A percentile compares a stretch with the other conserved stretches of the same genome.
Evolutionary conservation across 2,329 filamentous ascomycete species (phyloP).

Genomic region (Fusarium concolor): DNA sequence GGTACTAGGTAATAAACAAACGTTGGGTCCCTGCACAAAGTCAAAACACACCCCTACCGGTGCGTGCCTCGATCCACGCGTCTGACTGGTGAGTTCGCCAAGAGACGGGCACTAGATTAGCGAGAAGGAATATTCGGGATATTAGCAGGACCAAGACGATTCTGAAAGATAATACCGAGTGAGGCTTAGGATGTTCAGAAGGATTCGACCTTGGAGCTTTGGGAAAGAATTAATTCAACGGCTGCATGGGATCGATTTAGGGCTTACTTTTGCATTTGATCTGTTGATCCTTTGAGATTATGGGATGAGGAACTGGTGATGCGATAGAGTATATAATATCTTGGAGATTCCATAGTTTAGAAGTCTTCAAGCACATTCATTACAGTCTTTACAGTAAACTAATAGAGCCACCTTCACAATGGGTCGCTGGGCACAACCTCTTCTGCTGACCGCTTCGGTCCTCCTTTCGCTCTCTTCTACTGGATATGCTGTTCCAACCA

Average conservation of each 20-base stretch:
- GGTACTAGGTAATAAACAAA: neutral
- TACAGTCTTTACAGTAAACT: neutral
- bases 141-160: conserved; percentile 8
- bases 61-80: conserved; percentile 1
- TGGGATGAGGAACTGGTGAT: neutral
- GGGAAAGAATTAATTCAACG: neutral
- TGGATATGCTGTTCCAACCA: conserved; percentile 4
- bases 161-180: conserved; percentile 4
- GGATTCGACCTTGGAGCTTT: neutral
- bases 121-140: conserved; percentile 9
- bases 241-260: neutral
- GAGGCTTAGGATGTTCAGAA: neutral
- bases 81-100: conserved; percentile 11
- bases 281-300: no score
- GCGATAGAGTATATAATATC: neutral
- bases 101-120: conserved; percentile 1
- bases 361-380: neutral
- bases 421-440: conserved; percentile 10
- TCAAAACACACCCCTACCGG: conserved; percentile 11
- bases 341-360: neutral
- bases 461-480: neutral
- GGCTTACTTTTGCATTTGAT: conserved; percentile 6
- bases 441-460: conserved; percentile 10
- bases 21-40: neutral
- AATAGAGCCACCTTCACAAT: neutral